Conservation (phyloP, 257 asterid species). For the Fraxinus americana region DNA sequence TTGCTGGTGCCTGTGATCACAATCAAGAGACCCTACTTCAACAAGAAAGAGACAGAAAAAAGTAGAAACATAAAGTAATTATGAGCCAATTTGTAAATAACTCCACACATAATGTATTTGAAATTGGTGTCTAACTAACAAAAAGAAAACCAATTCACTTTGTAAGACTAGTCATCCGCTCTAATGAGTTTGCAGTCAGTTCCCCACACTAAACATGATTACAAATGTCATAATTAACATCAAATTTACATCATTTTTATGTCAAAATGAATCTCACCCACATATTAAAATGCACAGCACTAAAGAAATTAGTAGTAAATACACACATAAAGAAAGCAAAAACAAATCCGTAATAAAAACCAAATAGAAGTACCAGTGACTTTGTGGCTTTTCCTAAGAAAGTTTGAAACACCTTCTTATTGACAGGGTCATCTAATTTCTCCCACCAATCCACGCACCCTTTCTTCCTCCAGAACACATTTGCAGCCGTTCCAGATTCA, state of each 20-base stretch:
- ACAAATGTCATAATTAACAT: neutral
- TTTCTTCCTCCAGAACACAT: constrained; percentile 94
- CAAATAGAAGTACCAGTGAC: constrained; percentile 52
- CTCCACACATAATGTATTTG: constrained; percentile 12
- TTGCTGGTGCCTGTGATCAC: constrained; percentile 60
- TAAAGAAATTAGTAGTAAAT: neutral
- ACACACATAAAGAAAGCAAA: neutral
- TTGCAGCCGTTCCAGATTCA: constrained; percentile 66
- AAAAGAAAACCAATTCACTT: neutral
- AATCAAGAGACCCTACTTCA: constrained; percentile 20
- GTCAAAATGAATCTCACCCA: neutral
- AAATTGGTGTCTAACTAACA: neutral
- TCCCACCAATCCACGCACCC: constrained; percentile 98
- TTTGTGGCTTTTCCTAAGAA: constrained; percentile 79
- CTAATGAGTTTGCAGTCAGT: neutral
- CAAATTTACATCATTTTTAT: neutral
- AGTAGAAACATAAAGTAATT: constrained; percentile 9
- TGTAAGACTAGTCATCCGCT: neutral
- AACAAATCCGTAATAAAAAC: constrained; percentile 11
- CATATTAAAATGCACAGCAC: neutral
- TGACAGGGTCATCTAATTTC: constrained; percentile 66
- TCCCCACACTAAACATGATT: neutral
- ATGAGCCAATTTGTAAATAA: constrained; percentile 15
- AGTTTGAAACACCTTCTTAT: constrained; percentile 53
- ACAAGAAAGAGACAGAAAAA: constrained; percentile 1